Conservation (phyloP, 1,139 yeast genomes). For the Scheffersomyces illinoinensis region DNA sequence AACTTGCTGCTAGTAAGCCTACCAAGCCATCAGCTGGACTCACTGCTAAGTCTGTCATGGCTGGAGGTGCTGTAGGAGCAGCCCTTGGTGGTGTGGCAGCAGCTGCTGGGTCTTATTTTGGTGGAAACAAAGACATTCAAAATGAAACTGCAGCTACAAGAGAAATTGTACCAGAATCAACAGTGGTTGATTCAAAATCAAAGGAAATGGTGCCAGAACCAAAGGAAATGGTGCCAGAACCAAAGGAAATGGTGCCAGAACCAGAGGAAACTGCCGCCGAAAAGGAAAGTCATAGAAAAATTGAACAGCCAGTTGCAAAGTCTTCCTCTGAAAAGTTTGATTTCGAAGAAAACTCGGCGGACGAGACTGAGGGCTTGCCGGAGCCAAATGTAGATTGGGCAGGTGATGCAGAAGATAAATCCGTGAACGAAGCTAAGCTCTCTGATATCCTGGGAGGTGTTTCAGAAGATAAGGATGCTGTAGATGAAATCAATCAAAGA, state of each 20-base stretch:
- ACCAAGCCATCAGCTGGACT: conserved; percentile 5
- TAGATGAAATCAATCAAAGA: conserved; percentile 12
- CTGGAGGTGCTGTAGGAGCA: conserved; percentile 31
- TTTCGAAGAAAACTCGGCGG: background rate
- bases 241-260: conserved; percentile 10
- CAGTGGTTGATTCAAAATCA: background rate
- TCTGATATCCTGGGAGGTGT: conserved; percentile 2
- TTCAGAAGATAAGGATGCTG: conserved; percentile 7
- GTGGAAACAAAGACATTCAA: conserved; percentile 2
- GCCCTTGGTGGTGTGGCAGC: conserved; percentile 24
- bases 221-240: conserved; percentile 20
- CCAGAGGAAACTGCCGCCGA: background rate
- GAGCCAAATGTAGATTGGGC: background rate
- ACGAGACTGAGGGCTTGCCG: background rate
- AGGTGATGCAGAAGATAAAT: conserved; percentile 2
- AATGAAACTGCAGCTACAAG: conserved; percentile 1
- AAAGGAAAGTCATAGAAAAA: background rate
- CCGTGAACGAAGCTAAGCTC: conserved; percentile 3
- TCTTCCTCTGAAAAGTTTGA: background rate
- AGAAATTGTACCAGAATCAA: background rate
- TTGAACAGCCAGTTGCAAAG: background rate
- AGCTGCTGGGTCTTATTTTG: conserved; percentile 13
- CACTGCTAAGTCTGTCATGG: conserved; percentile 6
- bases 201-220: background rate
- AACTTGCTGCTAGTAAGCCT: conserved; percentile 20